Percentiles rank a stretch among this genome's conserved stretches.
Evolutionary conservation across 768 basidiomycete species (phyloP).

Genomic region (Leccinum boreale): DNA sequence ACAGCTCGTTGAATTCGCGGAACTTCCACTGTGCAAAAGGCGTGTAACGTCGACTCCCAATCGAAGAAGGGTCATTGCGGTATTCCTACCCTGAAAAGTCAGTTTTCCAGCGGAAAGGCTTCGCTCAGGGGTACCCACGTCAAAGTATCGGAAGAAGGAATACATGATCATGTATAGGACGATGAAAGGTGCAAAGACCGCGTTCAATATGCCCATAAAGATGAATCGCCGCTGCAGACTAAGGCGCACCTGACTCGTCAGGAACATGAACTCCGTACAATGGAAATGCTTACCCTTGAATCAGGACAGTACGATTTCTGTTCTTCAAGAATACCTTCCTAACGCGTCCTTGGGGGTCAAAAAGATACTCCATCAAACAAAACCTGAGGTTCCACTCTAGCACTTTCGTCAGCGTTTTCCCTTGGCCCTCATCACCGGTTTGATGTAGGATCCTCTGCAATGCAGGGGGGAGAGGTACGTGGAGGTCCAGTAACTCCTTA

Average conservation of each 20-base stretch:
- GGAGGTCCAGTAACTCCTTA: constrained; percentile 89
- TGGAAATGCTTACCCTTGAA: constrained; percentile 66
- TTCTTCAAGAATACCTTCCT: constrained; percentile 88
- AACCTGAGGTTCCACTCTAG: constrained; percentile 97
- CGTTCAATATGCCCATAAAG: constrained; percentile 96
- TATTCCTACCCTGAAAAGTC: constrained; percentile 67
- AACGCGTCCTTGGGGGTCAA: constrained; percentile 86
- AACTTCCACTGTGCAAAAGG: constrained; percentile 98
- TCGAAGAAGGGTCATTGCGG: constrained; percentile 95
- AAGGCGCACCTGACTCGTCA: constrained; percentile 6
- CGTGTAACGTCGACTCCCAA: constrained; percentile 90
- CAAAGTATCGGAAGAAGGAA: constrained; percentile 99
- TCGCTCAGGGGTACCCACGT: constrained; percentile 51
- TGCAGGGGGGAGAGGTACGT: constrained; percentile 69
- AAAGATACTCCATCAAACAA: constrained; percentile 93
- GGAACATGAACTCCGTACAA: neutral
- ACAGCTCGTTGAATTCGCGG: constrained; percentile 97
- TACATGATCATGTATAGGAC: constrained; percentile 95
- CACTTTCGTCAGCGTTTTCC: constrained; percentile 80
- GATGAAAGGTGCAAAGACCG: constrained; percentile 94
- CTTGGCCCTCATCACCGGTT: constrained; percentile 55
- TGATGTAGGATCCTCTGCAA: constrained; percentile 48
- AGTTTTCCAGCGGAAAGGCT: neutral
- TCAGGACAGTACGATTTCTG: constrained; percentile 70
- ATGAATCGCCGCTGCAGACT: constrained; percentile 85